A percentile compares a stretch with the other conserved stretches of the same genome.
Evolutionary conservation across 768 basidiomycete species (phyloP).

Genomic region (Suillus alpinus): DNA sequence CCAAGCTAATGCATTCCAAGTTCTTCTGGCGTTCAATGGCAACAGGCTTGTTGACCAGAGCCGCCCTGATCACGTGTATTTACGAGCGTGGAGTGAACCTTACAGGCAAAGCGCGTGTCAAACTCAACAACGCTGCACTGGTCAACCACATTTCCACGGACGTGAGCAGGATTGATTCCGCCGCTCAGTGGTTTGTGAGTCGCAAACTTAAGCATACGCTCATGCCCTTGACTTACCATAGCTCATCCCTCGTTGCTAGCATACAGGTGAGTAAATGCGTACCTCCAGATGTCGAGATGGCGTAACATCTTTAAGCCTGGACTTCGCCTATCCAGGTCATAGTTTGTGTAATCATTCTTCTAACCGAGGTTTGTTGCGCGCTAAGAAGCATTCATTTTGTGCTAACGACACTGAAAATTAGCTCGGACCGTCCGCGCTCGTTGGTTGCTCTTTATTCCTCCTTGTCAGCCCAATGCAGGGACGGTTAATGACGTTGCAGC

Average conservation of each 20-base stretch:
- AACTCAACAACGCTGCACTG: slow-evolving; percentile 57
- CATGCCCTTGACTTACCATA: not conserved
- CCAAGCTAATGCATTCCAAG: slow-evolving; percentile 24
- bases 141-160: slow-evolving; percentile 66
- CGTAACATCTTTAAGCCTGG: slow-evolving; percentile 41
- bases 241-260: not conserved
- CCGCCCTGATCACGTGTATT: slow-evolving; percentile 64
- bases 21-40: slow-evolving; percentile 74
- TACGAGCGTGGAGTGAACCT: slow-evolving; percentile 68
- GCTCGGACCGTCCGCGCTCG: slow-evolving; percentile 68
- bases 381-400: not conserved
- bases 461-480: slow-evolving; percentile 62
- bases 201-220: not conserved
- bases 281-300: not conserved
- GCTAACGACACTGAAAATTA: slow-evolving; percentile 20
- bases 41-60: slow-evolving; percentile 62
- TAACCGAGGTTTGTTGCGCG: slow-evolving; percentile 44
- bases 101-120: slow-evolving; percentile 63
- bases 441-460: slow-evolving; percentile 66
- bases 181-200: slow-evolving; percentile 73
- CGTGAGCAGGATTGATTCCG: slow-evolving; percentile 57
- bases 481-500: slow-evolving; percentile 58
- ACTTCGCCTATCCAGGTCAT: slow-evolving; percentile 68
- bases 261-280: no score
- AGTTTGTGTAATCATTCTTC: slow-evolving; percentile 58